These are phyloP conservation scores for Drechslerella coelobrocha DNA, from an alignment of 2,329 filamentous ascomycete species.

Conservation along the genomic window DNA sequence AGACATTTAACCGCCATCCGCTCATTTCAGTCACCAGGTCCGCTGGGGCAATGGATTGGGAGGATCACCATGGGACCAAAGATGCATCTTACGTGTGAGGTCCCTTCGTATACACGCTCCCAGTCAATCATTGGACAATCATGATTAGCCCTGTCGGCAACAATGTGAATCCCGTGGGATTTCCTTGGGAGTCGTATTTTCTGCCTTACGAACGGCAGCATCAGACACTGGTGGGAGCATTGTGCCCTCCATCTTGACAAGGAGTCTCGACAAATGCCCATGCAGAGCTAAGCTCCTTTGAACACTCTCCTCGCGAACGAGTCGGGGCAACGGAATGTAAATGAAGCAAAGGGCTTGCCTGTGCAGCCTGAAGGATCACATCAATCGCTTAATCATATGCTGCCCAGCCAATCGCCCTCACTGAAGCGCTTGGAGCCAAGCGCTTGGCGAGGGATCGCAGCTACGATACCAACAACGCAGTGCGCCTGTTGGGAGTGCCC, in stretches of 20 bases:
- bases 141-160: too few species aligned
- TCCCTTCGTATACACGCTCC: too few species aligned
- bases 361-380: slow-evolving; percentile 12
- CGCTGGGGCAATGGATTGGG: too few species aligned
- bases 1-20: too few species aligned
- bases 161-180: too few species aligned
- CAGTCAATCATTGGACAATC: too few species aligned
- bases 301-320: slow-evolving; percentile 8
- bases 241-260: not conserved
- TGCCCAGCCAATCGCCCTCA: slow-evolving; percentile 14
- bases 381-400: slow-evolving; percentile 26
- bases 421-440: slow-evolving; percentile 13
- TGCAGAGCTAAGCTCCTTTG: not conserved
- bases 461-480: slow-evolving; percentile 37
- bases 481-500: not conserved
- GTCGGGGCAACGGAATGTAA: not conserved
- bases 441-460: slow-evolving; percentile 43
- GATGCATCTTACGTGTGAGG: too few species aligned
- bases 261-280: not conserved
- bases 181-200: too few species aligned
- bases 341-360: slow-evolving; percentile 9
- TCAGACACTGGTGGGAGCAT: too few species aligned
- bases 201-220: too few species aligned
- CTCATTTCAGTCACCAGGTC: too few species aligned
- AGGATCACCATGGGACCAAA: too few species aligned